Base-by-base conservation (phyloP, 2,329 filamentous ascomycete genomes). In the Corynespora cassiicola region DNA sequence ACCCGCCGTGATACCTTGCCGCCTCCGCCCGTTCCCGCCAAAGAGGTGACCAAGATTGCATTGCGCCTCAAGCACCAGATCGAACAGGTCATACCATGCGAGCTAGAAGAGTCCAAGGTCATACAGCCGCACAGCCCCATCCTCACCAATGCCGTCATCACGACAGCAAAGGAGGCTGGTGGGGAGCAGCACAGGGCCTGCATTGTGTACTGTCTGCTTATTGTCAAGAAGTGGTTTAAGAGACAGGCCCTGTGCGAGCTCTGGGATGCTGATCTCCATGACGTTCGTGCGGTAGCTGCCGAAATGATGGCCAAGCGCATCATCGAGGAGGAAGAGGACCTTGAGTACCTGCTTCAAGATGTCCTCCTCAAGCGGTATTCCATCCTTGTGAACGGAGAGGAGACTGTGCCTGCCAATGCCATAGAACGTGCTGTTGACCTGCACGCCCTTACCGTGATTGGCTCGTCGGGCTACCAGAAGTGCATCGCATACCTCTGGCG, bases 391-490 rank as follows among this genome's bases (percentile, higher is more conserved):
- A 80, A 92, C 48, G 84, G 82, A 26, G 76, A 86, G 49, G 76
- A 86, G 26, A 90, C 89, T 1, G 73, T 78, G 1, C 88, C 92
- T 0, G 79, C 86, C 47, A 99, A 97, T 61, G 94, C 89, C 15
- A 85, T 99, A 42, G 94, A 99, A 68, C 88, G 90, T 59, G 89
- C 94, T 0, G 90, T 97, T 22, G 94, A 99, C 58, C 73, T 97
- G 17, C 94, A 99, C 65, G 90, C 92, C 1, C 76, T 97, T 29
- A 79, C 81, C 10, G 84, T 99, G 31, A 97, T 97, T 47, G 90
- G 90, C 2, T 92, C 88, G 1, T 90, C 89, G 0, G 92, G 94
- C 17, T 99, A 97, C 67, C 94, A 97, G 57, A 96, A 95, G 72
- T 97, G 92, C 63, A 90, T 97, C 58, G 82, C 79, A 47, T 90